Evolutionary conservation across 371 early-diverging fungal genomes (phyloP).

Genomic region (Actinomucor elegans): DNA sequence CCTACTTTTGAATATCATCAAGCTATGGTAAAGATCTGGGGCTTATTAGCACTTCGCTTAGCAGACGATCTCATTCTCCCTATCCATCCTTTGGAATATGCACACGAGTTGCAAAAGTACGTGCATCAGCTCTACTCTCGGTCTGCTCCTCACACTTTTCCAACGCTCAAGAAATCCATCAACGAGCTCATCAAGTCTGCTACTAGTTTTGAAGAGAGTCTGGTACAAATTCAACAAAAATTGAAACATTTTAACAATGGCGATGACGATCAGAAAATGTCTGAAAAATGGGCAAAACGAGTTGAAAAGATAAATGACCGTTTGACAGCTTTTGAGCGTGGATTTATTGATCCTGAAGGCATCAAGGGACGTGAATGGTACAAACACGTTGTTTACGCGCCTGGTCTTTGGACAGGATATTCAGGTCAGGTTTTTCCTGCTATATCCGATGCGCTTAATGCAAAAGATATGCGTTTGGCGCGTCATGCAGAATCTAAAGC

Average conservation of each 20-base stretch:
- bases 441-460: slow-evolving; percentile 49
- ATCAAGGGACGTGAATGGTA: slow-evolving; percentile 61
- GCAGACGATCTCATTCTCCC: slow-evolving; percentile 43
- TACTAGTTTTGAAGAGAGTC: slow-evolving; percentile 9
- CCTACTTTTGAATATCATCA: slow-evolving; percentile 61
- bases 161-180: slow-evolving; percentile 21
- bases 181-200: slow-evolving; percentile 7
- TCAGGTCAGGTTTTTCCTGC: slow-evolving; percentile 53
- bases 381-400: slow-evolving; percentile 62
- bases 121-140: slow-evolving; percentile 14
- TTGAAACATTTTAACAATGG: slow-evolving; percentile 9
- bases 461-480: slow-evolving; percentile 20
- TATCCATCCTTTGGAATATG: slow-evolving; percentile 39
- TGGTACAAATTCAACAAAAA: slow-evolving; percentile 13
- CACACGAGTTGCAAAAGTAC: slow-evolving; percentile 19
- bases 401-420: slow-evolving; percentile 57
- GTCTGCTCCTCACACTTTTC: slow-evolving; percentile 17
- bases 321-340: slow-evolving; percentile 52
- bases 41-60: slow-evolving; percentile 40
- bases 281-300: slow-evolving; percentile 21
- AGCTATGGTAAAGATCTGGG: slow-evolving; percentile 46
- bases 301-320: slow-evolving; percentile 40
- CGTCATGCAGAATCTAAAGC: slow-evolving; percentile 27
- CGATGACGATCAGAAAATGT: slow-evolving; percentile 12
- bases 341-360: slow-evolving; percentile 57